Evolutionary conservation across 73 alveolate species (phyloP), one percentile per base, ranked within the genome.

Genomic region (Paramecium sonneborni): DNA sequence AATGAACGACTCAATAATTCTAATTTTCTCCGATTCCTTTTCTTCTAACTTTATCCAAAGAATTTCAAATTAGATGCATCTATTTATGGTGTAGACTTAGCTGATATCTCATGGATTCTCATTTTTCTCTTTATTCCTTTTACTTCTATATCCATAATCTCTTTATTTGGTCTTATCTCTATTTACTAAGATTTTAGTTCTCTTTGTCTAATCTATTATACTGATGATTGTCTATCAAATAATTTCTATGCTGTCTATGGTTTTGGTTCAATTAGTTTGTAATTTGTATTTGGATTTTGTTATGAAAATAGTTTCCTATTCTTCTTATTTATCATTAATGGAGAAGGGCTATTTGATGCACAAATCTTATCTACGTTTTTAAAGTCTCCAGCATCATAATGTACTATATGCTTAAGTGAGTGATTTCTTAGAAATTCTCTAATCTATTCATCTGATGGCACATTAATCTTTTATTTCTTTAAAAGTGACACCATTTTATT

Each of bases 401-500:
- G 9, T 3, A 79, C 90, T 43, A 79, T 43, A 24, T 79, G 72
- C 41, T 79, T 79, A 23, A 79, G 72, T 23, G 90, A 79, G 11
- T 79, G 90, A 79, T 39, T 30, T 21, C 44, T 37, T 9, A 79
- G 14, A n/a, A 43, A 79, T 37, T 79, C 90, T 37, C 90, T 21
- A 21, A 79, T 79, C 48, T 79, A 79, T 14, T 79, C 90, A 79
- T 79, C 90, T 20, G 90, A 30, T 20, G 90, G 90, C 10, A 79
- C 55, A 43, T 9, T 44, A 7, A 79, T 30, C 55, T 79, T 79
- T 44, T 79, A 58, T 58, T 79, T 79, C 55, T 79, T 79, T n/a
- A 79, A 34, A 15, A 79, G 34, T 1, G 90, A 39, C 55, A 39
- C 72, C 72, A 79, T 39, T 34, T 79, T 79, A 43, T 79, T 79